Percentiles rank a stretch among this genome's conserved stretches.
phyloP scores from a whole-genome alignment of 1,284 basidiomycete species.

The Irpex sp. region DNA sequence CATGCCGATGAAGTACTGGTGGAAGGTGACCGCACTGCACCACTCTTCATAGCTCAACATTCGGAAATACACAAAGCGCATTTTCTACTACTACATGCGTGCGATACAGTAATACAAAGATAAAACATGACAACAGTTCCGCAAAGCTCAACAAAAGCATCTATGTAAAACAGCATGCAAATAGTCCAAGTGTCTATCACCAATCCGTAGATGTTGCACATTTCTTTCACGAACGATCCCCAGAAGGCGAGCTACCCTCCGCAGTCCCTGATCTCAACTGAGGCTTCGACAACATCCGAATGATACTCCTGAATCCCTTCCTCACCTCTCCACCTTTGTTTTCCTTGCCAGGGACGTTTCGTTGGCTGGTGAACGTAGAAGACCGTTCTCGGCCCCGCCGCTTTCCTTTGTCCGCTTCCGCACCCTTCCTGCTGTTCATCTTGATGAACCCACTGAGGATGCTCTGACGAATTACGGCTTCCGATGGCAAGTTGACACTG shows the following conservation, averaged over 20 bases:
- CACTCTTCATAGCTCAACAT: too few relatives aligned
- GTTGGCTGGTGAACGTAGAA: conserved; percentile 7
- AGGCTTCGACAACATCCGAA: conserved; percentile 16
- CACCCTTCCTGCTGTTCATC: neutral
- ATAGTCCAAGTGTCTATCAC: too few relatives aligned
- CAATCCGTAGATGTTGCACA: too few relatives aligned
- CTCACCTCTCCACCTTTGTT: conserved; percentile 7
- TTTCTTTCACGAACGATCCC: too few relatives aligned
- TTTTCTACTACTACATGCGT: too few relatives aligned
- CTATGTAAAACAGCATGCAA: too few relatives aligned
- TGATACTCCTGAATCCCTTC: conserved; percentile 12
- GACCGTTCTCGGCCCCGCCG: conserved; percentile 5
- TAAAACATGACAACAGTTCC: too few relatives aligned
- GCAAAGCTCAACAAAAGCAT: too few relatives aligned
- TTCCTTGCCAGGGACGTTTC: neutral
- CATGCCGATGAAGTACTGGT: too few relatives aligned
- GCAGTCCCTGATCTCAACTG: conserved; percentile 7
- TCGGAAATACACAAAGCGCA: too few relatives aligned
- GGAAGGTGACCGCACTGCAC: too few relatives aligned
- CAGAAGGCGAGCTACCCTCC: neutral
- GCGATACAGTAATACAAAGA: too few relatives aligned
- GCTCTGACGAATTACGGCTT: conserved; percentile 20
- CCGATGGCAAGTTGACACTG: conserved; percentile 23
- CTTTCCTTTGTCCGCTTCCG: neutral
- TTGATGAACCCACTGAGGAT: neutral